Conservation (phyloP, 768 basidiomycete genomes). For the Chalciporus pseudorubinellus region DNA sequence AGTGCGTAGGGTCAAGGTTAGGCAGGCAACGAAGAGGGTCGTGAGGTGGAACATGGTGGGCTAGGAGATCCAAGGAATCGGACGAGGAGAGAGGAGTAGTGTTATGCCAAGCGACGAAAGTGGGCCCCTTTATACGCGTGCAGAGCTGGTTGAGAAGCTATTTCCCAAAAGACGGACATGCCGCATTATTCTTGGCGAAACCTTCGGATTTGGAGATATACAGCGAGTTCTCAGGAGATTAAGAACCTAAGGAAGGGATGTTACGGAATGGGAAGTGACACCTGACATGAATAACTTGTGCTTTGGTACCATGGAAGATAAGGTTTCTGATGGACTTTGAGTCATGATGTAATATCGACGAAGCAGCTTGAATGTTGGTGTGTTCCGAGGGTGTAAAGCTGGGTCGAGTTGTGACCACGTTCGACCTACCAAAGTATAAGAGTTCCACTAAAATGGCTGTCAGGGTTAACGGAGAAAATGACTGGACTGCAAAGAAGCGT, state of each 20-base stretch:
- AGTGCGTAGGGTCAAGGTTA: slow-evolving; percentile 16
- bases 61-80: background rate
- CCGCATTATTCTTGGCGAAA: background rate
- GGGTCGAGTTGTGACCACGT: background rate
- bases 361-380: background rate
- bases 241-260: background rate
- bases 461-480: background rate
- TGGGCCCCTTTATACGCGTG: slow-evolving; percentile 20
- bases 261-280: slow-evolving; percentile 3
- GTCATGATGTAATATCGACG: background rate
- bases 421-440: background rate
- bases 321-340: background rate
- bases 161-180: background rate
- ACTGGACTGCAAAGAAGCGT: background rate
- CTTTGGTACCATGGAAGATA: too few relatives aligned
- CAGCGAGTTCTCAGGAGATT: background rate
- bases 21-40: slow-evolving; percentile 11
- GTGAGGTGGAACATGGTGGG: slow-evolving; percentile 28
- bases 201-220: background rate
- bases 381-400: background rate
- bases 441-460: background rate
- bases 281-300: background rate
- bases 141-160: background rate
- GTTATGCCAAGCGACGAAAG: background rate
- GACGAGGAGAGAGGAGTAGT: background rate